A percentile compares a stretch with the other conserved stretches of the same genome.
Conservation (phyloP, 1,284 basidiomycete genomes). For the Polyporus tsugae region DNA sequence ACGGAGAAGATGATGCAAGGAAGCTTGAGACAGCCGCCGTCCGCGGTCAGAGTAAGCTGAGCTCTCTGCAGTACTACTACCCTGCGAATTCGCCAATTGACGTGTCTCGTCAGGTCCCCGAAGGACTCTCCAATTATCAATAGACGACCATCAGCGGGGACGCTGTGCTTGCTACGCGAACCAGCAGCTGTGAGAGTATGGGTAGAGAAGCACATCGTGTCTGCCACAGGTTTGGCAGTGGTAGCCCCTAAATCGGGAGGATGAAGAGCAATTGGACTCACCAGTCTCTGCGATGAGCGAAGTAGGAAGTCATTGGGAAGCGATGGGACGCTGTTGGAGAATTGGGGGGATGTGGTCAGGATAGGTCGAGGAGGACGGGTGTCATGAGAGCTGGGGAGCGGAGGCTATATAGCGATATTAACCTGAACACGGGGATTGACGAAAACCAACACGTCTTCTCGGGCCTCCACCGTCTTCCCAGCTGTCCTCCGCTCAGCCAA, state of each 20-base stretch:
- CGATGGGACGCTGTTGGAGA: background rate
- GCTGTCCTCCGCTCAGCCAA: constrained; percentile 14
- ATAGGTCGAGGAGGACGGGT: constrained; percentile 17
- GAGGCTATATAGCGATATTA: constrained; percentile 25
- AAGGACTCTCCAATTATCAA: background rate
- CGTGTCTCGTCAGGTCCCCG: background rate
- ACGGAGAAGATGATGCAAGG: background rate
- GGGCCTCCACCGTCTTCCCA: constrained; percentile 13
- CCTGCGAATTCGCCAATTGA: background rate
- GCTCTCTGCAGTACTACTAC: background rate
- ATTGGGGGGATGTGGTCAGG: constrained; percentile 13
- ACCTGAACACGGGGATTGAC: constrained; percentile 26
- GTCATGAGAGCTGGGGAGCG: constrained; percentile 26
- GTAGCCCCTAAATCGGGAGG: constrained; percentile 2
- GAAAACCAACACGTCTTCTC: constrained; percentile 13
- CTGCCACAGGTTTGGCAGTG: background rate
- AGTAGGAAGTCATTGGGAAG: constrained; percentile 30
- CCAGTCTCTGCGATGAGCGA: constrained; percentile 31
- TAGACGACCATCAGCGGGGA: background rate
- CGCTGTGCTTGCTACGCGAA: background rate
- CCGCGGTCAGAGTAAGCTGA: background rate
- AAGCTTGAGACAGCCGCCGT: background rate
- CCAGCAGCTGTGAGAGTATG: constrained; percentile 20
- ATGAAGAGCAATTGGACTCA: constrained; percentile 24
- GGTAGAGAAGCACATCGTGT: background rate